These are phyloP conservation scores for Fusarium austroafricanum DNA, from an alignment of 2,329 filamentous ascomycete species.

Conservation along the genomic window DNA sequence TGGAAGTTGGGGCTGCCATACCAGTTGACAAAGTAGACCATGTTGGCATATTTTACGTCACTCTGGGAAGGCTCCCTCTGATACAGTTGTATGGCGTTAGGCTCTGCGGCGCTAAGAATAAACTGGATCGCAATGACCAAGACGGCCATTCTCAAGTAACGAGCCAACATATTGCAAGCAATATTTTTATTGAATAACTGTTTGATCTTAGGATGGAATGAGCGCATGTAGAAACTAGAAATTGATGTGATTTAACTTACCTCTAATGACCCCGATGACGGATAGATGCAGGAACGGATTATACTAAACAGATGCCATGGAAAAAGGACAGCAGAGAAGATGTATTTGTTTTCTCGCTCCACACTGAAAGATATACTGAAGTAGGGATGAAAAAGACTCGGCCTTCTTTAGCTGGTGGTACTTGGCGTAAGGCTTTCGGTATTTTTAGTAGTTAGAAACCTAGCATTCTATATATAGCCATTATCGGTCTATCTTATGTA, in stretches of 20 bases:
- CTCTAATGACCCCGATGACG: not conserved
- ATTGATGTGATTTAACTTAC: not conserved
- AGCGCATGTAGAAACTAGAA: not conserved
- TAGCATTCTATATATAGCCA: not conserved
- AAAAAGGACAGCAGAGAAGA: no score
- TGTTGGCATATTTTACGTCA: not conserved
- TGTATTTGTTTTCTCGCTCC: no score
- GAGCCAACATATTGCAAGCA: not conserved
- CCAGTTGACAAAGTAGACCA: slow-evolving; percentile 5
- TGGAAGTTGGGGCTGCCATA: not conserved
- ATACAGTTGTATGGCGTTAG: not conserved
- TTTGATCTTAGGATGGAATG: not conserved
- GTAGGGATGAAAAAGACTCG: no score
- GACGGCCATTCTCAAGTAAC: not conserved
- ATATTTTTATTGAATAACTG: not conserved
- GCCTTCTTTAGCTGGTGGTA: no score
- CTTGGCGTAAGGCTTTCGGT: not conserved
- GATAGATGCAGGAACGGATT: not conserved
- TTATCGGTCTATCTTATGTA: not conserved
- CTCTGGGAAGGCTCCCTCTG: not conserved
- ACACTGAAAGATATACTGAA: no score
- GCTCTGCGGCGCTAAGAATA: not conserved
- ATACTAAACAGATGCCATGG: not conserved
- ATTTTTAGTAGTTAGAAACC: not conserved
- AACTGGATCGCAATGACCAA: not conserved